phyloP scores from a whole-genome alignment of 1,139 yeast species.

The Meyerozyma sp. region DNA sequence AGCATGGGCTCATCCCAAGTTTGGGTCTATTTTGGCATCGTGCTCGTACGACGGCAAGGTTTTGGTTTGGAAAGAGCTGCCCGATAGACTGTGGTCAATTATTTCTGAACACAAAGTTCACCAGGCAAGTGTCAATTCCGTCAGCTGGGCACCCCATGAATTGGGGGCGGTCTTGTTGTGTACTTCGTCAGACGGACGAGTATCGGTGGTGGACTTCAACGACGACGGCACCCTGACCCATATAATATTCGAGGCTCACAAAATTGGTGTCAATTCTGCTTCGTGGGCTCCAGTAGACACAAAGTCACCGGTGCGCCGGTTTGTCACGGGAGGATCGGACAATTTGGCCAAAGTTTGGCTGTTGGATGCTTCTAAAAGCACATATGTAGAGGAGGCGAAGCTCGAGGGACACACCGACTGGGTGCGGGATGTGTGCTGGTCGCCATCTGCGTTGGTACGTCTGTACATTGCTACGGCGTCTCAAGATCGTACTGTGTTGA shows the following conservation, averaged over 20 bases:
- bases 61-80: conserved; percentile 83
- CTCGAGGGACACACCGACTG: conserved; percentile 93
- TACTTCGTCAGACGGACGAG: conserved; percentile 90
- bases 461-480: conserved; percentile 97
- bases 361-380: conserved; percentile 49
- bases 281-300: conserved; percentile 80
- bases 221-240: conserved; percentile 82
- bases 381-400: conserved; percentile 68
- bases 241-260: conserved; percentile 71
- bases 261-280: conserved; percentile 90
- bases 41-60: conserved; percentile 96
- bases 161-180: conserved; percentile 88
- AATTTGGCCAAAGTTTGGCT: conserved; percentile 91
- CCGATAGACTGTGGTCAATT: conserved; percentile 79
- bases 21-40: conserved; percentile 90
- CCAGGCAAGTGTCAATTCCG: conserved; percentile 90
- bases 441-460: conserved; percentile 81
- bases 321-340: conserved; percentile 95
- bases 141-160: conserved; percentile 97
- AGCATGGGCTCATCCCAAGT: conserved; percentile 98
- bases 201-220: conserved; percentile 84
- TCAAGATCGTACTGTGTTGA: conserved; percentile 89
- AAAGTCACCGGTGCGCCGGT: conserved; percentile 42
- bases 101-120: conserved; percentile 87
- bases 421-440: conserved; percentile 99